Conservation (phyloP, 495 filamentous ascomycete genomes). For the Usnea hakonensis region DNA sequence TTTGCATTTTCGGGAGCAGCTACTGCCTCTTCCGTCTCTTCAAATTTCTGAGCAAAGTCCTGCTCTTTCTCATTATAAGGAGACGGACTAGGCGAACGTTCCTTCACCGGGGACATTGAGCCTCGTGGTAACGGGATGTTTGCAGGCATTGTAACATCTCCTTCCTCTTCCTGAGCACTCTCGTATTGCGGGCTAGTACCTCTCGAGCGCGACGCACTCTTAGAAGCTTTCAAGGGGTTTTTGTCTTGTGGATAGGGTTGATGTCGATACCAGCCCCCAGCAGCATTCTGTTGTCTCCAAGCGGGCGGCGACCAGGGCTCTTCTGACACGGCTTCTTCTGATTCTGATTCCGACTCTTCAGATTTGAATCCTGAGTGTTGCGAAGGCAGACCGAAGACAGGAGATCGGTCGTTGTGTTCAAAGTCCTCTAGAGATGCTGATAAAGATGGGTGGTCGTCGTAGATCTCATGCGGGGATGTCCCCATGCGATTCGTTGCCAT, state of each 20-base stretch:
- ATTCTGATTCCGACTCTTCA: constrained; percentile 48
- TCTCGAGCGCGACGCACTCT: constrained; percentile 45
- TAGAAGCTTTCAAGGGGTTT: constrained; percentile 36
- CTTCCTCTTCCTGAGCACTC: constrained; percentile 32
- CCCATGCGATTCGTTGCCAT: constrained; percentile 43
- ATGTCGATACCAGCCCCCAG: constrained; percentile 56
- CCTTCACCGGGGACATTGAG: constrained; percentile 46
- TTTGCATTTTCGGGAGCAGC: constrained; percentile 39
- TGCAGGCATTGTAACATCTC: constrained; percentile 49
- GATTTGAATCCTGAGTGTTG: constrained; percentile 72
- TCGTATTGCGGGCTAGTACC: constrained; percentile 50
- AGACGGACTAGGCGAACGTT: constrained; percentile 44
- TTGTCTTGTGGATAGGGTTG: constrained; percentile 40
- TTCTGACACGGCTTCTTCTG: constrained; percentile 29
- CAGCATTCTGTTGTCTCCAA: constrained; percentile 43
- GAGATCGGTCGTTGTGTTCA: constrained; percentile 50
- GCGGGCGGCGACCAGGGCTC: constrained; percentile 56
- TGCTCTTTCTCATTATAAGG: constrained; percentile 26
- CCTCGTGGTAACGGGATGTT: constrained; percentile 48
- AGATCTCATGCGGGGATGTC: constrained; percentile 37
- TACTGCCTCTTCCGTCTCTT: constrained; percentile 29
- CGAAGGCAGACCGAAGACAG: constrained; percentile 55
- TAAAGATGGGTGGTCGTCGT: constrained; percentile 62
- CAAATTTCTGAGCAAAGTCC: constrained; percentile 21
- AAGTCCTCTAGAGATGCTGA: constrained; percentile 72